Percentiles rank a stretch among this genome's conserved stretches.
phyloP scores from a whole-genome alignment of 176 grass and related monocot species.

The Aegilops bicornis region DNA sequence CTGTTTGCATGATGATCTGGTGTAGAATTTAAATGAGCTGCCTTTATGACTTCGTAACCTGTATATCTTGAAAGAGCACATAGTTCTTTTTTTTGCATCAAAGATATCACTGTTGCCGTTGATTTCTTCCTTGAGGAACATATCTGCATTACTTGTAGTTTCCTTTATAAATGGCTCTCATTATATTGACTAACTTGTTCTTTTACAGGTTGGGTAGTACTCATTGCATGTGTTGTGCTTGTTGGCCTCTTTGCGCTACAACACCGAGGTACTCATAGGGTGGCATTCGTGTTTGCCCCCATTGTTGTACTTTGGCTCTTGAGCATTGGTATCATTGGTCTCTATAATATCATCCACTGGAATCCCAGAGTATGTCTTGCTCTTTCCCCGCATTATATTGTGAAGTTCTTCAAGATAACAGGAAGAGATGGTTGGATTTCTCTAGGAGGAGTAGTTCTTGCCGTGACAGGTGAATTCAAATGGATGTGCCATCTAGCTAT shows the following conservation, averaged over 20 bases:
- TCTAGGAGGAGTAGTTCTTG: conserved; percentile 68
- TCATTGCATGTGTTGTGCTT: conserved; percentile 58
- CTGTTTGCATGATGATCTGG: neutral
- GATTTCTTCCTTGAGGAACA: neutral
- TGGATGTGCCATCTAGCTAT: neutral
- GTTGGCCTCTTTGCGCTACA: conserved; percentile 73
- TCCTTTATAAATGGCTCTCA: neutral
- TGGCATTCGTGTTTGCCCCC: conserved; percentile 74
- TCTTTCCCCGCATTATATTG: conserved; percentile 61
- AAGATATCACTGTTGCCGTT: neutral
- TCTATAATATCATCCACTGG: conserved; percentile 75
- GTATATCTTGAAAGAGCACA: neutral
- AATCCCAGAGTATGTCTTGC: conserved; percentile 64
- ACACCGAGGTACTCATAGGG: conserved; percentile 65
- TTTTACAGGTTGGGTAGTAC: conserved; percentile 48
- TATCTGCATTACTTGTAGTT: neutral
- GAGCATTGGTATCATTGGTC: conserved; percentile 50
- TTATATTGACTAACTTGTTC: conserved; percentile 16
- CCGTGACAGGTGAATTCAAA: conserved; percentile 52
- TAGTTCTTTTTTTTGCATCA: neutral
- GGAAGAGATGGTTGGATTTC: conserved; percentile 69
- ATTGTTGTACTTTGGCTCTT: conserved; percentile 66
- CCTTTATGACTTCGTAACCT: neutral
- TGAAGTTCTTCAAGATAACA: conserved; percentile 62
- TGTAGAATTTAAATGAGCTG: neutral